phyloP scores from a whole-genome alignment of 768 basidiomycete genomes.

The Ramaria sp. region DNA sequence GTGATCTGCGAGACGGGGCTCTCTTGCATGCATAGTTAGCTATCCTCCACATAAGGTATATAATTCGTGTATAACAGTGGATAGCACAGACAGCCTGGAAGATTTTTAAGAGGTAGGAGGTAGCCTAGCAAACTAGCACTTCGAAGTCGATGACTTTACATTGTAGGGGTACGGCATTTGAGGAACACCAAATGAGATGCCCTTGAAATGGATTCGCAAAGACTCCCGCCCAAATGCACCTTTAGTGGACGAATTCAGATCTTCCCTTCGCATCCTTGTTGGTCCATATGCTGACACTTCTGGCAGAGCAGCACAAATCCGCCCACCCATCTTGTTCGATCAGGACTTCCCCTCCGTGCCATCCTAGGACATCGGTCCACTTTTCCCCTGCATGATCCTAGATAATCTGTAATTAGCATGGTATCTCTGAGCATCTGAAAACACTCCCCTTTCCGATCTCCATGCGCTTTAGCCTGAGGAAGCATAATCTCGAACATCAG shows the following conservation, averaged over 20 bases:
- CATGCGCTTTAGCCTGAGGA: conserved; percentile 20
- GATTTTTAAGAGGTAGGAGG: no score
- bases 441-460: conserved; percentile 23
- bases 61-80: no score
- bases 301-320: conserved; percentile 27
- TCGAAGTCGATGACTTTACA: no score
- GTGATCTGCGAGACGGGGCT: no score
- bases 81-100: no score
- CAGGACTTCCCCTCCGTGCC: conserved; percentile 30
- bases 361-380: conserved; percentile 34
- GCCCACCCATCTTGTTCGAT: conserved; percentile 35
- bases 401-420: conserved; percentile 5
- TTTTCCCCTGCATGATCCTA: conserved; percentile 30
- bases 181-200: no score
- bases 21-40: no score
- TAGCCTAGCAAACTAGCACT: no score
- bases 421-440: background rate
- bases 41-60: no score
- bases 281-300: conserved; percentile 29
- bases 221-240: no score
- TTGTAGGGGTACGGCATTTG: no score
- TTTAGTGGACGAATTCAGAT: conserved; percentile 21
- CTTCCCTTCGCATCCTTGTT: conserved; percentile 27
- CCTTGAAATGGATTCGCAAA: no score
- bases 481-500: background rate